These are phyloP conservation scores for Talaromyces sp. DNA, from an alignment of 2,329 filamentous ascomycete genomes.

Conservation along the genomic window DNA sequence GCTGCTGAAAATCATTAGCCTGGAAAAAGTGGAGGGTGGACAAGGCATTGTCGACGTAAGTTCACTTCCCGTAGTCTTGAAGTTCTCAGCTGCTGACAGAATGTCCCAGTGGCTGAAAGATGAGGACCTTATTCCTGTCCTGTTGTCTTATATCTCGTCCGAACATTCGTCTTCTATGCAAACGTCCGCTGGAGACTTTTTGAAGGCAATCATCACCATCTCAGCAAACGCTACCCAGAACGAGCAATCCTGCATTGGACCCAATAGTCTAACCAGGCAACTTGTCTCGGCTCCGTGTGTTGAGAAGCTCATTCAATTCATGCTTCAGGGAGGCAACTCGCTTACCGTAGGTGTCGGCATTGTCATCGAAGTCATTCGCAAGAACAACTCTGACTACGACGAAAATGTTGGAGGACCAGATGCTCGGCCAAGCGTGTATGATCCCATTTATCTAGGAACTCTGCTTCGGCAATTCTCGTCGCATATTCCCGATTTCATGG, in stretches of 20 bases:
- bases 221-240: slow-evolving; percentile 97
- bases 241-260: slow-evolving; percentile 97
- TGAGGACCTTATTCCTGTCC: slow-evolving; percentile 77
- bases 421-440: slow-evolving; percentile 72
- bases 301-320: slow-evolving; percentile 77
- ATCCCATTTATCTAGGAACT: slow-evolving; percentile 93
- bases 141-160: slow-evolving; percentile 80
- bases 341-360: slow-evolving; percentile 95
- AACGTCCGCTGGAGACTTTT: slow-evolving; percentile 92
- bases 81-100: slow-evolving; percentile 9
- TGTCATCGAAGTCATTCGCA: slow-evolving; percentile 95
- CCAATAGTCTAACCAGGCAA: slow-evolving; percentile 92
- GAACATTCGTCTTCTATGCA: slow-evolving; percentile 86
- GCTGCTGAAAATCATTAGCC: slow-evolving; percentile 89
- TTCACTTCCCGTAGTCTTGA: slow-evolving; percentile 13
- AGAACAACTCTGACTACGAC: slow-evolving; percentile 99
- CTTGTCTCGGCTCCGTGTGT: slow-evolving; percentile 83
- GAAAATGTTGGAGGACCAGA: slow-evolving; percentile 79
- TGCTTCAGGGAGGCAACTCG: slow-evolving; percentile 90
- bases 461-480: slow-evolving; percentile 83
- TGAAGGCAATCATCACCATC: slow-evolving; percentile 98
- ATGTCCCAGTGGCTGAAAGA: slow-evolving; percentile 74
- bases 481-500: slow-evolving; percentile 91
- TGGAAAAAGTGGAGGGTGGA: slow-evolving; percentile 87
- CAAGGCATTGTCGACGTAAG: slow-evolving; percentile 88